Base-by-base conservation (phyloP, 768 basidiomycete species). In the Xerocomus brunneocitrinus region DNA sequence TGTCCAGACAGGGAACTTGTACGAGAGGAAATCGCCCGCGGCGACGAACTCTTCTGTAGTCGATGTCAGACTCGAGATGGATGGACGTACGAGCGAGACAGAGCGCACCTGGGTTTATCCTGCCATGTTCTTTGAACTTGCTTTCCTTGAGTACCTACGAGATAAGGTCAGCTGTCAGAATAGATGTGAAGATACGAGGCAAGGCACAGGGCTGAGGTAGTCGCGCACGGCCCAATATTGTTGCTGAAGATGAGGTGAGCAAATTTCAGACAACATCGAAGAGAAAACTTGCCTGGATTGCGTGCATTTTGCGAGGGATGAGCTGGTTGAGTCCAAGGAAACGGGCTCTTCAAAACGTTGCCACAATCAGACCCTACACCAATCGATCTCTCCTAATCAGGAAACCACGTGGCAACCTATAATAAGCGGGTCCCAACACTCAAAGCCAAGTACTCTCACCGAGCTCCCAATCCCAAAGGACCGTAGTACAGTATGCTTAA, bases 1-100 rank as follows among this genome's bases (percentile, higher is more conserved):
- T 64, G 84, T 78, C 97, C 97, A 99, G 25, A 97, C 93, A 10
- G 92, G 91, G 72, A 99, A 99, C 76, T 99, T 99, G 83, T 98
- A 98, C 7, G 86, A 79, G 54, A 99, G 75, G 73, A 98, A 98
- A 71, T 99, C 97, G 50, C 97, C 97, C 8, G 97, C 97, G 14
- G 91, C 93, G 28, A 98, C 92, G 65, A 97, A 98, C 72, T 98
- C 97, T 83, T 99, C 95, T 90, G 67, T 14, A 47, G 28, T 34
- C 19, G 49, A 48, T 45, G 56, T 64, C 54, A 57, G 42, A 55
- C 28, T 31, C 4, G 16, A 43, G 36, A 53, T 19, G 48, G 25
- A 38, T 19, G 7, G 16, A 7, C 4, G n/a, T 22, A 39, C 3
- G 53, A 49, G 52, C 16, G 22, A 34, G 41, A 13, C 25, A 27